Conservation (phyloP, 1,139 yeast genomes). For the Candida mesenterica region DNA sequence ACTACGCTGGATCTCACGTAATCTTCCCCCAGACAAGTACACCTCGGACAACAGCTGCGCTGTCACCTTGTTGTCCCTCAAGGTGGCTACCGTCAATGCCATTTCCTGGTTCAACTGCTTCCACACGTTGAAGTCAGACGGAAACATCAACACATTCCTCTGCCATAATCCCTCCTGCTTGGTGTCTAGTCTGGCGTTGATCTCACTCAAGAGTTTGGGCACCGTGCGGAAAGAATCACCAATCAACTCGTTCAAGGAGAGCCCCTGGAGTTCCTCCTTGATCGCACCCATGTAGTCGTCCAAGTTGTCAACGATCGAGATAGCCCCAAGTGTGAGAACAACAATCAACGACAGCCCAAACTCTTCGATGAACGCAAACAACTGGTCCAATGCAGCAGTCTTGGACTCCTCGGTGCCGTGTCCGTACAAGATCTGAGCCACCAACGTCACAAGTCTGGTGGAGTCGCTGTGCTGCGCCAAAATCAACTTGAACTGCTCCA, state of each 20-base stretch:
- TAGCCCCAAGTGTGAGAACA: conserved; percentile 75
- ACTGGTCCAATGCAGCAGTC: conserved; percentile 76
- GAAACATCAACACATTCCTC: conserved; percentile 69
- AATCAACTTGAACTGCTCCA: conserved; percentile 64
- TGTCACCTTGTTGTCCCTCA: conserved; percentile 50
- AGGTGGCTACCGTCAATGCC: conserved; percentile 46
- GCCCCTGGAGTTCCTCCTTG: conserved; percentile 58
- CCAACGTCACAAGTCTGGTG: conserved; percentile 62
- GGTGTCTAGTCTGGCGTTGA: conserved; percentile 31
- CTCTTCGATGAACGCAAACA: conserved; percentile 59
- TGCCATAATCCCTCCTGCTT: conserved; percentile 50
- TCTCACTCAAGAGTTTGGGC: conserved; percentile 58
- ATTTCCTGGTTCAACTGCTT: conserved; percentile 49
- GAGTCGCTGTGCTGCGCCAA: conserved; percentile 47
- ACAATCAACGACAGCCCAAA: conserved; percentile 66
- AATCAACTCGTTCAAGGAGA: conserved; percentile 48
- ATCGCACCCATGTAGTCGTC: conserved; percentile 63
- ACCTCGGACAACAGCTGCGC: conserved; percentile 54
- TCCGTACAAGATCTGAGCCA: conserved; percentile 78
- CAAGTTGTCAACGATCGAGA: conserved; percentile 64
- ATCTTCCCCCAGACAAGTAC: conserved; percentile 43
- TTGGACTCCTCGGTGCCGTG: conserved; percentile 70
- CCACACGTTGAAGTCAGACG: conserved; percentile 72
- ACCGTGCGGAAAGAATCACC: conserved; percentile 53
- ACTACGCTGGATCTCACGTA: conserved; percentile 61